A percentile compares a stretch with the other conserved stretches of the same genome.
These are phyloP conservation scores for Phalaenopsis hybrid DNA, from an alignment of 116 monocot species.

Conservation along the genomic window DNA sequence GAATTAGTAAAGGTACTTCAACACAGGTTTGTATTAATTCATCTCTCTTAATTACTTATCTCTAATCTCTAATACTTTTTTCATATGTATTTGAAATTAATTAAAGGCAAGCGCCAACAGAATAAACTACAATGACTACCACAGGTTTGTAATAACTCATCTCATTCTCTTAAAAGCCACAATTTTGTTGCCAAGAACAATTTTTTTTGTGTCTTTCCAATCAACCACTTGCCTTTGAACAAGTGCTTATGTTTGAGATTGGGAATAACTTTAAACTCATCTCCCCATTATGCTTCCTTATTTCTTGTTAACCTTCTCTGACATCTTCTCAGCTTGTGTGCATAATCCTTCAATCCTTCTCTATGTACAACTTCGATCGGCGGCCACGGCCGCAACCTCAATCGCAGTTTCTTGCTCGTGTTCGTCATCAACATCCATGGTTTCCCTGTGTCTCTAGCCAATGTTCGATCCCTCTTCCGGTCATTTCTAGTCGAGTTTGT, in stretches of 20 bases:
- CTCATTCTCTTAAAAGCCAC: no score
- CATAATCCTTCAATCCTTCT: slow-evolving; percentile 61
- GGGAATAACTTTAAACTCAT: slow-evolving; percentile 50
- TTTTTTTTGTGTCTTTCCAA: no score
- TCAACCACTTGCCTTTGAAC: no score
- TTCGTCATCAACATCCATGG: slow-evolving; percentile 47
- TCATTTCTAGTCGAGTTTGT: slow-evolving; percentile 41
- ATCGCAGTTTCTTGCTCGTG: slow-evolving; percentile 37
- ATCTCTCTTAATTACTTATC: no score
- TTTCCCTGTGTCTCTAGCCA: slow-evolving; percentile 24
- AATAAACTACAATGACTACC: no score
- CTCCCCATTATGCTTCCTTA: slow-evolving; percentile 53
- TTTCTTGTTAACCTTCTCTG: slow-evolving; percentile 32
- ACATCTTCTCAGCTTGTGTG: slow-evolving; percentile 37
- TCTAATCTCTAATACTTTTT: no score
- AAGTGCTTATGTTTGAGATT: slow-evolving; percentile 57
- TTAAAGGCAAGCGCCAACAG: no score
- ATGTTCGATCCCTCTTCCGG: slow-evolving; percentile 45
- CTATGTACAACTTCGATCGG: slow-evolving; percentile 44
- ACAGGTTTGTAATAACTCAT: no score
- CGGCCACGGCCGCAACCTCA: slow-evolving; percentile 29
- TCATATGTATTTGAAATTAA: no score
- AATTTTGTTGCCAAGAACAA: no score
- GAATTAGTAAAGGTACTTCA: no score
- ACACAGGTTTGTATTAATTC: no score